Base-by-base conservation (phyloP, 2,329 filamentous ascomycete species). In the Cadophora sp. region DNA sequence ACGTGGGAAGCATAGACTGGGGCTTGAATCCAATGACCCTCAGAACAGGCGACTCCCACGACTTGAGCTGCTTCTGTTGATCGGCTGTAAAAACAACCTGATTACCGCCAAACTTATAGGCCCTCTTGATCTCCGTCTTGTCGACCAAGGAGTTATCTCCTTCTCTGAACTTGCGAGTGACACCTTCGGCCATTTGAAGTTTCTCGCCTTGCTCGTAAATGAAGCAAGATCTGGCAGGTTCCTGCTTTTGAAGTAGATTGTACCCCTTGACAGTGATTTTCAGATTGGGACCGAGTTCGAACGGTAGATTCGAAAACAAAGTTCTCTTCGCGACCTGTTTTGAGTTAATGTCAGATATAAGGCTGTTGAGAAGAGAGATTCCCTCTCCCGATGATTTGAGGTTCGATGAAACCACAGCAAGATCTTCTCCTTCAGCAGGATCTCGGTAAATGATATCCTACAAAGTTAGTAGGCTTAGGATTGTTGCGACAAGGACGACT, bases 1-100 rank as follows among this genome's bases (percentile, higher is more conserved):
- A 97, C 20, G 91, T 83, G 0, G 92, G 91, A 1, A 97, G 82
- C 74, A 87, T 82, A 1, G 86, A 87, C 33, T 92, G 83, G 7
- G 93, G 88, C 77, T 98, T 99, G 84, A 99, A 99, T 6, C 96
- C 96, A 65, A 99, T 91, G 71, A 99, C 91, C 5, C 94, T 90
- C 65, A 99, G 91, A 14, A 92, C 83, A 0, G 93, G 92, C 1
- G 91, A 85, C 2, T 94, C 95, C 73, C 97, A 97, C 71, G 92
- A 83, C 68, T 90, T 89, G 66, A 99, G 84, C 22, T 85, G 81
- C 66, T 90, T 90, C 68, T 95, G 88, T 77, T 99, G 95, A 41
- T 97, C 94, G 0, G 89, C 86, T 0, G 89, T 89, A 77, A 99
- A 99, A 59, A 91, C 86, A 56, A 99, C 88, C 58, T 93, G 93